phyloP scores from a whole-genome alignment of 176 grass and related monocot genomes.

The Cenchrus purpureus region DNA sequence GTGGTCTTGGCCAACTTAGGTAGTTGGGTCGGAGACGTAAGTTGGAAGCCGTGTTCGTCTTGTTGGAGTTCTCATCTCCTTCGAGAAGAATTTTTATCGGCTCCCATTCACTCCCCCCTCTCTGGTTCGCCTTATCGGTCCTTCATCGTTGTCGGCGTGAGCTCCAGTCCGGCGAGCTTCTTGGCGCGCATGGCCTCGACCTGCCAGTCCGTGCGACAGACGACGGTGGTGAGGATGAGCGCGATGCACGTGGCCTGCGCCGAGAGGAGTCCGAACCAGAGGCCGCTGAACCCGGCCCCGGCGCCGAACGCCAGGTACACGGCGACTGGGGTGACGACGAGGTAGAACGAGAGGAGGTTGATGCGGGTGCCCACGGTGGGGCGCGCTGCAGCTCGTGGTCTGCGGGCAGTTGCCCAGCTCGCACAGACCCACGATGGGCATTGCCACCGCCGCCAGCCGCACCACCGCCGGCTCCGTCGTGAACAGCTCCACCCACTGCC shows the following conservation, averaged over 20 bases:
- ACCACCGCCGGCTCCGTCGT: slow-evolving; percentile 59
- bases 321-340: slow-evolving; percentile 81
- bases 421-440: slow-evolving; percentile 87
- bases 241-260: slow-evolving; percentile 77
- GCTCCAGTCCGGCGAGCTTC: slow-evolving; percentile 72
- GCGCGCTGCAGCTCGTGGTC: slow-evolving; percentile 79
- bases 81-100: no score
- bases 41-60: no score
- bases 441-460: slow-evolving; percentile 64
- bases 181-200: slow-evolving; percentile 74
- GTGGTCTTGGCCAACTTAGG: no score
- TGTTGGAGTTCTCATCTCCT: no score
- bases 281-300: slow-evolving; percentile 59
- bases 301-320: slow-evolving; percentile 67
- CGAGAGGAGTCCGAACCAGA: slow-evolving; percentile 90
- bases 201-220: slow-evolving; percentile 84
- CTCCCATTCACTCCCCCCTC: no score
- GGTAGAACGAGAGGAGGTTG: slow-evolving; percentile 96
- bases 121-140: no score
- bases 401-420: slow-evolving; percentile 99
- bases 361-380: slow-evolving; percentile 76
- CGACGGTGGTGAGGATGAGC: slow-evolving; percentile 66
- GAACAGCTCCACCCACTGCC: slow-evolving; percentile 73
- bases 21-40: no score
- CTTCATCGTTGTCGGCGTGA: background rate